A percentile compares a stretch with the other conserved stretches of the same genome.
Evolutionary conservation across 805 yeast genomes (phyloP).

Genomic region (Ogataea trehalophila): DNA sequence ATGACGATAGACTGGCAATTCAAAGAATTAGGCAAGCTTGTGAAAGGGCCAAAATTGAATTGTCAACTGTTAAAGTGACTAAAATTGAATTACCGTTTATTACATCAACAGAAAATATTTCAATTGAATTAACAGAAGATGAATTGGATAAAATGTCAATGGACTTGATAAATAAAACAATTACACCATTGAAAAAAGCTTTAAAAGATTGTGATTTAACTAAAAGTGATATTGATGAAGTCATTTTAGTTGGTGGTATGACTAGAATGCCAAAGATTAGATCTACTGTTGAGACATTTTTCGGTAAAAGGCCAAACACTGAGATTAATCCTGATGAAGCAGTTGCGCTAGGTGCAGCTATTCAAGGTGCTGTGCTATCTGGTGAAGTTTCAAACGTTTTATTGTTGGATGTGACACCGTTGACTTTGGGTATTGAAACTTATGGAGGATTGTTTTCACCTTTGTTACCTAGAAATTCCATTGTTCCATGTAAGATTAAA

Average conservation of each 20-base stretch:
- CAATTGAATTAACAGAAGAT: slow-evolving; percentile 43
- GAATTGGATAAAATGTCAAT: slow-evolving; percentile 44
- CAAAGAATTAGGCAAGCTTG: slow-evolving; percentile 87
- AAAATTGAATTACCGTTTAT: slow-evolving; percentile 79
- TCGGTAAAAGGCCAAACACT: slow-evolving; percentile 81
- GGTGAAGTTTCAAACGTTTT: slow-evolving; percentile 94
- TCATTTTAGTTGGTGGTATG: slow-evolving; percentile 88
- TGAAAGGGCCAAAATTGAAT: slow-evolving; percentile 85
- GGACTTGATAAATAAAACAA: slow-evolving; percentile 64
- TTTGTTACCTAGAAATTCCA: slow-evolving; percentile 82
- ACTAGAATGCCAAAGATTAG: slow-evolving; percentile 87
- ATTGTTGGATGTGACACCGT: slow-evolving; percentile 82
- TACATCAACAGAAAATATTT: slow-evolving; percentile 44
- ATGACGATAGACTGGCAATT: slow-evolving; percentile 66
- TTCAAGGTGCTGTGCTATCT: slow-evolving; percentile 93
- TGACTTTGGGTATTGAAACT: slow-evolving; percentile 91
- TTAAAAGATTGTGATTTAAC: slow-evolving; percentile 72
- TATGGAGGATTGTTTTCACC: slow-evolving; percentile 95
- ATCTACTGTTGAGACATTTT: slow-evolving; percentile 68
- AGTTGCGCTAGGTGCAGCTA: slow-evolving; percentile 95
- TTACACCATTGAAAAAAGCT: slow-evolving; percentile 77
- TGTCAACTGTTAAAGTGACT: slow-evolving; percentile 68
- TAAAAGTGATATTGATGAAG: slow-evolving; percentile 67
- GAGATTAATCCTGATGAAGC: slow-evolving; percentile 95
- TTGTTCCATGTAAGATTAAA: slow-evolving; percentile 89